Base-by-base conservation (phyloP, 805 yeast species). In the Candida chilensis region DNA sequence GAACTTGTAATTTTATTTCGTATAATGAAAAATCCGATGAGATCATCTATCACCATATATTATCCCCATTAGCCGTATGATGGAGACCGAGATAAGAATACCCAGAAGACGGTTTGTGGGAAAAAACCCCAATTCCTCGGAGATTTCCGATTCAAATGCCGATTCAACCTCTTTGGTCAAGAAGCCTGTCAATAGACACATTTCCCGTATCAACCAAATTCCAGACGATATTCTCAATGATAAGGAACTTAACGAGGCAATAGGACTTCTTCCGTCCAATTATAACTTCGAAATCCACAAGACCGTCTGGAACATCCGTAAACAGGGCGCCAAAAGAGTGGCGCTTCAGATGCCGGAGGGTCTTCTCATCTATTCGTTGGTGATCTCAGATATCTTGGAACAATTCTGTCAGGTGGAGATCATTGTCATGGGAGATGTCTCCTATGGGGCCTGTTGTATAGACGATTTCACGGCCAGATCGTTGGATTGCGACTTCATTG, bases 341-440 rank as follows among this genome's bases (percentile, higher is more conserved):
- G 95, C 96, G 2, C 57, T 92, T 16, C 98, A 92, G 47, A 84
- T 92, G 95, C 98, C 98, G 2, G 98, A 92, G 54, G 98, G 98
- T 1, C 57, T 92, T 18, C 60, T 92, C 29, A 83, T 92, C 1
- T 92, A 88, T 49, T 78, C 96, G 1, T 66, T 94, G 36, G 71
- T 92, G 22, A 74, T 92, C n/a, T 71, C 95, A 4, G 98, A 92
- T 54, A 90, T 92, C 16, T 50, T 92, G 20, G 95, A 86, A 47
- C 95, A 88, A 52, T 90, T 92, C 43, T 88, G 96, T 50, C 55
- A 60, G 3, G 86, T 81, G 31, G 95, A 88, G 47, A 83, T 88
- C 0, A 64, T 92, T 1, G 92, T 90, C 3, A 92, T 92, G 98
- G 98, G 98, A 2, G 98, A 92, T 52, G 98, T 92, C 0, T 85